These are phyloP conservation scores for Phialemoniopsis sp. DNA, from an alignment of 2,329 filamentous ascomycete species.

Conservation along the genomic window DNA sequence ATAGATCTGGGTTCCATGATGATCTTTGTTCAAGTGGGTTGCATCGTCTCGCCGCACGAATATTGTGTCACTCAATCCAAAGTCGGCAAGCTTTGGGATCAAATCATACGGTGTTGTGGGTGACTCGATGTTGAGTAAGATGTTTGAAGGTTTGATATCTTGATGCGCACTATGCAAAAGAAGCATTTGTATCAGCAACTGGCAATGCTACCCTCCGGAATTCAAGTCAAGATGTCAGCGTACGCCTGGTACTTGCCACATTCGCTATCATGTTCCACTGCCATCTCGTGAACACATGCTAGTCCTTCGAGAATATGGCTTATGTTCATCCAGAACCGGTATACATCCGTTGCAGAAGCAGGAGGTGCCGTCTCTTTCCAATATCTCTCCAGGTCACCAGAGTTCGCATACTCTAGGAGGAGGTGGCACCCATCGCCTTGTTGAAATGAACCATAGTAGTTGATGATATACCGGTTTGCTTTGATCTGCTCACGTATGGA, in stretches of 20 bases:
- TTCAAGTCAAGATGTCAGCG: conserved; percentile 8
- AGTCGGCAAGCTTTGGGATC: conserved; percentile 13
- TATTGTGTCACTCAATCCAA: conserved; percentile 8
- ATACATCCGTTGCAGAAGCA: conserved; percentile 1
- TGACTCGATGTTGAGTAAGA: conserved; percentile 7
- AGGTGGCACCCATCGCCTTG: conserved; percentile 5
- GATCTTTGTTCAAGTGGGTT: conserved; percentile 8
- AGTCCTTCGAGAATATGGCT: neutral
- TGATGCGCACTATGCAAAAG: conserved; percentile 10
- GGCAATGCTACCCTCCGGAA: conserved; percentile 1
- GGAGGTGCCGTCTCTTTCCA: conserved; percentile 4
- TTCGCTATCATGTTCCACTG: neutral
- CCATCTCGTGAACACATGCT: neutral
- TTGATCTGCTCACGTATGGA: conserved; percentile 4
- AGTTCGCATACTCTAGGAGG: conserved; percentile 11
- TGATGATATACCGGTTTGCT: conserved; percentile 7
- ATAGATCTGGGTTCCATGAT: conserved; percentile 9
- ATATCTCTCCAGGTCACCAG: conserved; percentile 8
- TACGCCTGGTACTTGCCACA: conserved; percentile 4
- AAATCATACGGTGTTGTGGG: conserved; percentile 11
- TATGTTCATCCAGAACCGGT: conserved; percentile 9
- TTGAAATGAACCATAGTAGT: conserved; percentile 13
- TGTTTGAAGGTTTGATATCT: conserved; percentile 14
- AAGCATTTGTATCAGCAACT: neutral
- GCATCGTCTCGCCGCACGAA: conserved; percentile 4